Base-by-base conservation (phyloP, 2,329 filamentous ascomycete species). In the Periconia digitata region DNA sequence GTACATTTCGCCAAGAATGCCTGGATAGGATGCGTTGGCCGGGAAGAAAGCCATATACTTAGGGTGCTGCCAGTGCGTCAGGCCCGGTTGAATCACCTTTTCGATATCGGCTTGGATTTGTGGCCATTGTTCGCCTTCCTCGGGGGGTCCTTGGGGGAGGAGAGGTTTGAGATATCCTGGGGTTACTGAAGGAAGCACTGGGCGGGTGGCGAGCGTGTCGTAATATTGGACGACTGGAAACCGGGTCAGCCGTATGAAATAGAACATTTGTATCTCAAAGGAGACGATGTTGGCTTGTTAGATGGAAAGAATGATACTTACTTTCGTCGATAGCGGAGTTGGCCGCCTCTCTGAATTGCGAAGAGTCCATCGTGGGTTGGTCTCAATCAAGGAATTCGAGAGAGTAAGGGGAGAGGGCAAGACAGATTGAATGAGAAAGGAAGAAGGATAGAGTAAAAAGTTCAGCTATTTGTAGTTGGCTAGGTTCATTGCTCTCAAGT, bases 21-120 rank as follows among this genome's bases (percentile, higher is more conserved):
- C 83, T 0, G 92, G 91, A 67, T 87, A 96, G 29, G 87, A 89
- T 44, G 86, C 85, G 20, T 84, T 85, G 42, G 90, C 90, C 1
- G 92, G 89, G 74, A 94, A 97, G 78, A 95, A 97, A 38, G 92
- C 92, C 83, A 96, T 90, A 79, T 96, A 97, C 66, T 92, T 91
- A 24, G 68, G 92, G 2, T 86, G 90, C 69, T 95, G 87, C 91
- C 92, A 97, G 74, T 96, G 92, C 0, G 92, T 96, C 46, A 97
- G 78, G 6, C 92, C 92, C 0, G 92, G 92, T 67, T 96, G 84
- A 66, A 97, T 96, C 68, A 94, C 89, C 38, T 80, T 75, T 60
- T 92, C 86, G 43, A 97, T 85, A 67, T 97, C 92, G 48, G 83
- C 79, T 61, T 90, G 88, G 64, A 97, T 96, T 44, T 83, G 78